A percentile compares a stretch with the other conserved stretches of the same genome.
Evolutionary conservation across 2,329 filamentous ascomycete species (phyloP).

Genomic region (Fusarium newnesense): DNA sequence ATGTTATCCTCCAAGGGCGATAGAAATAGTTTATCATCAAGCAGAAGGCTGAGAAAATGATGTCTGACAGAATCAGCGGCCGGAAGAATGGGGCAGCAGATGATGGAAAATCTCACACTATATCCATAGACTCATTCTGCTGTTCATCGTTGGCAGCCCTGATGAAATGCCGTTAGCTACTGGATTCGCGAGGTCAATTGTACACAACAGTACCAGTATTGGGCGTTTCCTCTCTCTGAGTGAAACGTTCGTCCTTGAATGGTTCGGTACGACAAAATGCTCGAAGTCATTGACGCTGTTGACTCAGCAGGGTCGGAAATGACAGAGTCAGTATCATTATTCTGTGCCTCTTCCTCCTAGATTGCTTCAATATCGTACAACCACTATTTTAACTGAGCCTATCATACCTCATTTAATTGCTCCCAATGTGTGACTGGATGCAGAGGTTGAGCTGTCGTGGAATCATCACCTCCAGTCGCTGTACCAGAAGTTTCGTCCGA

Average conservation of each 20-base stretch:
- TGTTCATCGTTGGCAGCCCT: slow-evolving; percentile 34
- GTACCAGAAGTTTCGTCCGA: background rate
- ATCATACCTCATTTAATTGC: background rate
- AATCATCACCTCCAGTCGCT: background rate
- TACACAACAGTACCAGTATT: slow-evolving; percentile 7
- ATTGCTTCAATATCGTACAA: background rate
- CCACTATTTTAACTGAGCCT: rapidly evolving
- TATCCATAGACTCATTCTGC: slow-evolving; percentile 33
- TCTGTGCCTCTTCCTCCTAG: background rate
- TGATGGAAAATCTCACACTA: slow-evolving; percentile 1
- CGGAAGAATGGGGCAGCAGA: rapidly evolving
- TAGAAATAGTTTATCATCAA: slow-evolving; percentile 19
- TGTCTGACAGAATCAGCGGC: background rate
- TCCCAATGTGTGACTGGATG: slow-evolving; percentile 6
- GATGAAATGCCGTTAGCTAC: rapidly evolving
- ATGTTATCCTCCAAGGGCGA: slow-evolving; percentile 13
- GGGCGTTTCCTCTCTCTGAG: slow-evolving; percentile 18
- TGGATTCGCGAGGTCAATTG: rapidly evolving
- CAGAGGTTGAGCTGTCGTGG: background rate
- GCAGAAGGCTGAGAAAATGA: slow-evolving; percentile 8
- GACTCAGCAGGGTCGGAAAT: slow-evolving; percentile 10
- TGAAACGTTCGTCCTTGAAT: slow-evolving; percentile 30
- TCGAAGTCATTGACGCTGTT: slow-evolving; percentile 29
- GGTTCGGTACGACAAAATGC: slow-evolving; percentile 24
- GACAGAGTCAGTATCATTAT: slow-evolving; percentile 10